Conservation (phyloP, 805 yeast species). For the Candida palmyrensis region DNA sequence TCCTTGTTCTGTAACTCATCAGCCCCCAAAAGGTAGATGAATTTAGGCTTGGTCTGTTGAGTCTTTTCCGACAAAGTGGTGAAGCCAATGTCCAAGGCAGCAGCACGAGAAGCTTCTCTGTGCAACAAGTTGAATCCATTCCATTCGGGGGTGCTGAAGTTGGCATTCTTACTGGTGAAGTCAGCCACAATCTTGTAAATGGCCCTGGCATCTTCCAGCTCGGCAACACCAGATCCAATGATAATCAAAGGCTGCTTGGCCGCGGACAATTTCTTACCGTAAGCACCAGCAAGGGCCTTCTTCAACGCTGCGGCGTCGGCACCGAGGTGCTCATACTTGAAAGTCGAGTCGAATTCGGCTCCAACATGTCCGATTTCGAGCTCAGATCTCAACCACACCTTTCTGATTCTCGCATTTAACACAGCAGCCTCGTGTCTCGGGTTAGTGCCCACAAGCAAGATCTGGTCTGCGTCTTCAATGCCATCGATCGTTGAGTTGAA, state of each 20-base stretch:
- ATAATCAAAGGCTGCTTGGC: slow-evolving; percentile 76
- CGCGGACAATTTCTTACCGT: slow-evolving; percentile 59
- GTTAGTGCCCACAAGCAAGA: slow-evolving; percentile 77
- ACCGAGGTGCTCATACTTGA: slow-evolving; percentile 61
- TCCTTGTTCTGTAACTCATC: slow-evolving; percentile 69
- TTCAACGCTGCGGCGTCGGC: slow-evolving; percentile 50
- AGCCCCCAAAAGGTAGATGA: slow-evolving; percentile 78
- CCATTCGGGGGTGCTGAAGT: slow-evolving; percentile 70
- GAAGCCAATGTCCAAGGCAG: slow-evolving; percentile 83
- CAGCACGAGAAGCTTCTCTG: slow-evolving; percentile 83
- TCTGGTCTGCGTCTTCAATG: slow-evolving; percentile 77
- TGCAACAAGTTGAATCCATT: slow-evolving; percentile 77
- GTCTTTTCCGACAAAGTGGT: slow-evolving; percentile 45
- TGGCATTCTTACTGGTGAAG: slow-evolving; percentile 50
- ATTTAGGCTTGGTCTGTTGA: slow-evolving; percentile 53
- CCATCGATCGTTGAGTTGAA: slow-evolving; percentile 79
- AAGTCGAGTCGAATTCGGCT: slow-evolving; percentile 72
- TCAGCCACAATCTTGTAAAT: slow-evolving; percentile 55
- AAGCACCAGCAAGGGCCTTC: slow-evolving; percentile 58
- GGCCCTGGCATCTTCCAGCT: slow-evolving; percentile 58
- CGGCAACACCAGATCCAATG: slow-evolving; percentile 76
- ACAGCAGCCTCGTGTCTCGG: slow-evolving; percentile 91
- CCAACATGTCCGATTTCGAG: slow-evolving; percentile 73
- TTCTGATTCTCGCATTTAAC: slow-evolving; percentile 76
- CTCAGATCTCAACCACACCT: slow-evolving; percentile 65